Evolutionary conservation across 805 yeast species (phyloP).

Genomic region (Ogataea paradorogensis): DNA sequence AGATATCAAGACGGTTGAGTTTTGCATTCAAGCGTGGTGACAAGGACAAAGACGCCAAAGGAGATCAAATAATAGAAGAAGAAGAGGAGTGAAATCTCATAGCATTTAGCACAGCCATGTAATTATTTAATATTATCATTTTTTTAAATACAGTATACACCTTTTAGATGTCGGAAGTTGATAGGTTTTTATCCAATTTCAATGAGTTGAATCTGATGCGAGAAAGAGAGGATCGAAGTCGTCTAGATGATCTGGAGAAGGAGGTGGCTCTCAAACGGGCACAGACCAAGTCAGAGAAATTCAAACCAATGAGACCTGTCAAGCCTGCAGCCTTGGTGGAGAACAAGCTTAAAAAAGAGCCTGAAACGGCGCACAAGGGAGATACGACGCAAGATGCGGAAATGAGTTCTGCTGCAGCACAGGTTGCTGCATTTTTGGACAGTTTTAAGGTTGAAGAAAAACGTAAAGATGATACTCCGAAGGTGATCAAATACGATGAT

Average conservation of each 20-base stretch:
- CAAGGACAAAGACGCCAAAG: conserved; percentile 24
- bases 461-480: background rate
- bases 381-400: background rate
- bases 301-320: conserved; percentile 28
- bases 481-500: background rate
- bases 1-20: conserved; percentile 28
- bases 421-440: background rate
- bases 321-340: conserved; percentile 19
- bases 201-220: conserved; percentile 18
- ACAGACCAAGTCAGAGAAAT: conserved; percentile 12
- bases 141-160: background rate
- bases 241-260: conserved; percentile 18
- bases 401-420: background rate
- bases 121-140: background rate
- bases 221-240: conserved; percentile 18
- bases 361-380: background rate
- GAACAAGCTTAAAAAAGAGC: background rate
- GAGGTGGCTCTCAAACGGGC: conserved; percentile 22
- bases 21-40: conserved; percentile 33
- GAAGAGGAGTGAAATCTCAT: conserved; percentile 8
- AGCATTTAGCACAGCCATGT: conserved; percentile 2
- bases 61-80: conserved; percentile 18
- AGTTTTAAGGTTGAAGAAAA: background rate
- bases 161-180: conserved; percentile 22
- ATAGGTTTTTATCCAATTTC: conserved; percentile 24